Percentiles rank a stretch among this genome's conserved stretches.
Evolutionary conservation across 2,329 filamentous ascomycete species (phyloP).

Genomic region (Colletotrichum trifolii): DNA sequence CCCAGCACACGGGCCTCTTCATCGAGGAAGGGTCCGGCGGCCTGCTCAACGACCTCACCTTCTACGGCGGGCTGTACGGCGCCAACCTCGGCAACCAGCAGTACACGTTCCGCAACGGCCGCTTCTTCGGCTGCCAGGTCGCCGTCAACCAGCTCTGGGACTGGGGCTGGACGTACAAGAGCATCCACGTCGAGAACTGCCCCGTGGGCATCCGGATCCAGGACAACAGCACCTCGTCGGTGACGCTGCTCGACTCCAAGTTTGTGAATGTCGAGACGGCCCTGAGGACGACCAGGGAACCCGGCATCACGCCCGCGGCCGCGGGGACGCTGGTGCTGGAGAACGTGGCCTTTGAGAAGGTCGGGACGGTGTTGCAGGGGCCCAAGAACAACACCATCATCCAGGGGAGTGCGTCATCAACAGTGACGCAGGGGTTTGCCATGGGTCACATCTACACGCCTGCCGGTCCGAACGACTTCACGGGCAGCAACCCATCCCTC

Average conservation of each 20-base stretch:
- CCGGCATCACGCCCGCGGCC: conserved; percentile 47
- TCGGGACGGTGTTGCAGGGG: conserved; percentile 50
- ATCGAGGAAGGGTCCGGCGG: conserved; percentile 74
- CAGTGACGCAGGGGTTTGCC: conserved; percentile 55
- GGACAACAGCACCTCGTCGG: conserved; percentile 75
- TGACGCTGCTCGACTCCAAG: conserved; percentile 79
- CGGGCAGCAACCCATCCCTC: conserved; percentile 58
- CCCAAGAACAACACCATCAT: conserved; percentile 62
- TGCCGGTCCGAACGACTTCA: conserved; percentile 56
- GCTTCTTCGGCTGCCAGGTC: conserved; percentile 72
- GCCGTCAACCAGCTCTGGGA: conserved; percentile 80
- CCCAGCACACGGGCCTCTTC: conserved; percentile 67
- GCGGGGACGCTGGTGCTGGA: conserved; percentile 59
- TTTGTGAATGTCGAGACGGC: conserved; percentile 75
- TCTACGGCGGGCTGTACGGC: conserved; percentile 75
- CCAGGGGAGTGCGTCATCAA: conserved; percentile 66
- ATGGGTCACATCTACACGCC: conserved; percentile 72
- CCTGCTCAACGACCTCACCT: conserved; percentile 75
- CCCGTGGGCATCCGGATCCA: conserved; percentile 75
- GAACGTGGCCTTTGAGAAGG: conserved; percentile 55
- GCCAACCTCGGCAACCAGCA: conserved; percentile 73
- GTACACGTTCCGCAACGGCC: conserved; percentile 76
- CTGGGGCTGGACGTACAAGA: conserved; percentile 82
- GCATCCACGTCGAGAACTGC: conserved; percentile 71
- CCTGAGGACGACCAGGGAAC: conserved; percentile 69